Evolutionary conservation across 1,139 yeast species (phyloP), one percentile per base, ranked within the genome.

Genomic region (Suhomyces guaymorum): DNA sequence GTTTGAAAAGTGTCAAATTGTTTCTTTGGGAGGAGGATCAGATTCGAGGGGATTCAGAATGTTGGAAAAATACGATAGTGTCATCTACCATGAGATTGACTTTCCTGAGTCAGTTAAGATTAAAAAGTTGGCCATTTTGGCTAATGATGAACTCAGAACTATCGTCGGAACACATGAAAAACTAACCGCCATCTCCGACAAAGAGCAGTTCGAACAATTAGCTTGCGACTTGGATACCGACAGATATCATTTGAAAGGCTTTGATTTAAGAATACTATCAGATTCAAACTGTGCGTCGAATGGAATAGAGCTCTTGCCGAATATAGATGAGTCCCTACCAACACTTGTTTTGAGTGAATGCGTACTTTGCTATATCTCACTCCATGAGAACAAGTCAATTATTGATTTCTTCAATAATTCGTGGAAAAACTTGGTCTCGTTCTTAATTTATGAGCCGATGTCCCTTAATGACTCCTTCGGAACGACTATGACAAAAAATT

Each of bases 21-120:
- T 92, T 0, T 88, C 94, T 4, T 59, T 92, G 15, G 98, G 98
- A 0, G 87, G 97, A n/a, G 98, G 98, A 1, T 85, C 95, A n/a
- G 98, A 92, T 57, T 81, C 97, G 1, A 61, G 97, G 40, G 72
- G 77, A 5, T 86, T 87, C 51, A 57, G 66, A 5, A 38, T 79
- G 3, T 55, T 85, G 29, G 29, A 50, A n/a, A 33, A 41, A 3
- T 25, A 43, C 4, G 12, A 34, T 3, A 50, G 55, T 20, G 46
- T 82, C 24, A 55, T 59, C 3, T 83, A 80, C 52, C 70, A 82
- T 35, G 98, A 92, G 55, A 54, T 88, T 15, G 98, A 92, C 57
- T 90, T 86, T 51, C 69, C 73, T 1, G 80, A 71, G 17, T 75
- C 88, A 2, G 73, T 78, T 1, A 64, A 63, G 39, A 59, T 83